These are phyloP conservation scores for Allantophomopsis cytisporea DNA, from an alignment of 2,329 filamentous ascomycete genomes.

Conservation along the genomic window DNA sequence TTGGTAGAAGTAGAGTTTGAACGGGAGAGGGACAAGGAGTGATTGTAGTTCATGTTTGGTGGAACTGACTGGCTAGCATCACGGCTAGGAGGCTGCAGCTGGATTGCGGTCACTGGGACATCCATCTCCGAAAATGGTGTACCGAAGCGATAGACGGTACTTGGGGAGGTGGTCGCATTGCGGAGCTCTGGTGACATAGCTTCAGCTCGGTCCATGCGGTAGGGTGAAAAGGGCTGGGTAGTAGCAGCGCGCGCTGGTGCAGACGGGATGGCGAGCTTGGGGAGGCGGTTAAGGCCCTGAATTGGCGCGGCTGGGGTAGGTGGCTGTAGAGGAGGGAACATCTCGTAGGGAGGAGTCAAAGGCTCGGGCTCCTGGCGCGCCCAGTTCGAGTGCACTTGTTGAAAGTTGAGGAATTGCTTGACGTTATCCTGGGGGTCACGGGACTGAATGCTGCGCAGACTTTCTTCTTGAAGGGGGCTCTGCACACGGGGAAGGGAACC, in stretches of 20 bases:
- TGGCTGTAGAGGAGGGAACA: constrained; percentile 29
- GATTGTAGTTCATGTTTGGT: constrained; percentile 76
- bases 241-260: constrained; percentile 15
- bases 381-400: constrained; percentile 37
- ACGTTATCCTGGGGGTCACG: constrained; percentile 88
- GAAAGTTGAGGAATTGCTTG: constrained; percentile 78
- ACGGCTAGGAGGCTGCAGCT: constrained; percentile 58
- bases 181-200: constrained; percentile 40
- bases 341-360: constrained; percentile 52
- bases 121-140: constrained; percentile 88
- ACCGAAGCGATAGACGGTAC: constrained; percentile 59
- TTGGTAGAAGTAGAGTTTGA: constrained; percentile 8
- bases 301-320: constrained; percentile 24
- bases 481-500: constrained; percentile 48
- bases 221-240: constrained; percentile 27
- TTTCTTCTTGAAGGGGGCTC: constrained; percentile 55
- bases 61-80: constrained; percentile 83
- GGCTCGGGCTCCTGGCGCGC: constrained; percentile 42
- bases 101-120: constrained; percentile 64
- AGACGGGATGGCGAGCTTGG: constrained; percentile 46
- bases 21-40: constrained; percentile 13
- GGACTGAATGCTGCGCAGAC: constrained; percentile 52
- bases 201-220: constrained; percentile 36
- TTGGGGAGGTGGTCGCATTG: constrained; percentile 32
- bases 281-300: constrained; percentile 41